Base-by-base conservation (phyloP, 1,284 basidiomycete species). In the Ceratobasidium sp. region DNA sequence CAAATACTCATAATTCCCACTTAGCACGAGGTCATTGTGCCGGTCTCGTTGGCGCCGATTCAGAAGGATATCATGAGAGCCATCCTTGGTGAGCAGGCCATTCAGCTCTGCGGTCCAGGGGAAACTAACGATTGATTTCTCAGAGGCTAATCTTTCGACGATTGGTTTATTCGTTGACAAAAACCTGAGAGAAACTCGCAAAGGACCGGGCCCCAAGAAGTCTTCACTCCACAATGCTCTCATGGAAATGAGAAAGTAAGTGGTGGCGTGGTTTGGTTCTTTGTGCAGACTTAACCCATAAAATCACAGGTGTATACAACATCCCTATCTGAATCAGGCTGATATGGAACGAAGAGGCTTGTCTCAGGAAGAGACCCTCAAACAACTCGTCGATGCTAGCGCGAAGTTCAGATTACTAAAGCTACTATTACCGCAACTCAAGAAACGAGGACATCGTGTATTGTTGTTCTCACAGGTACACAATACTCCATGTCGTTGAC, bases 401-500 rank as follows among this genome's bases (percentile, higher is more conserved):
- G 90, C 92, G 44, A 99, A 99, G 84, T 85, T 99, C 65, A 89
- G 91, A 41, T 88, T 98, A 71, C 86, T 99, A 54, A 95, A 93
- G 82, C 83, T 86, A 62, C 84, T 99, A 60, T 86, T 99, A 48
- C 94, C 94, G 0, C 94, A 96, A 82, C 88, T 99, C 71, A 95
- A 94, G 81, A 89, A 90, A 66, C 90, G 92, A 53, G 96, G 96
- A 0, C 98, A 99, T 83, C 91, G 98, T 31, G 91, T 99, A n/a
- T 86, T 99, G 27, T 85, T 99, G 31, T 99, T 99, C 85, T 98
- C 96, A 83, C 98, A 99, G 86, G 98, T 97, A 83, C 80, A 87
- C 78, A 67, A 79, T 51, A 51, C 2, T 50, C 5, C 29, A 22
- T 19, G 33, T 33, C 59, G 47, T 47, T n/a, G 24, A 22, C 17